These are phyloP conservation scores for Singerocomus inundabilis DNA, from an alignment of 1,284 basidiomycete genomes.

Conservation along the genomic window DNA sequence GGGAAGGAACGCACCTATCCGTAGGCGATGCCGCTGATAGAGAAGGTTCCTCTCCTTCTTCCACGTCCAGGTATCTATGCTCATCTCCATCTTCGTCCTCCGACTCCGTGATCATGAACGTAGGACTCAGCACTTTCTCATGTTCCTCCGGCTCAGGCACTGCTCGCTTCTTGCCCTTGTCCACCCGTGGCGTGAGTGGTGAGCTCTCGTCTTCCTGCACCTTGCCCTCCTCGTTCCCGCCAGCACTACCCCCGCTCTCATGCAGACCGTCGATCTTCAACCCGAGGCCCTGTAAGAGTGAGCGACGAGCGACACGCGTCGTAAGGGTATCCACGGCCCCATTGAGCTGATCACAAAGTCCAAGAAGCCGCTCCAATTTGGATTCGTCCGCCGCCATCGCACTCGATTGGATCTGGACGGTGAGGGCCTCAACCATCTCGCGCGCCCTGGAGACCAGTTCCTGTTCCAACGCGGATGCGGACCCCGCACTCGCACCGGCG, in stretches of 20 bases:
- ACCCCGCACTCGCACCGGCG: background rate
- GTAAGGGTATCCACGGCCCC: constrained; percentile 47
- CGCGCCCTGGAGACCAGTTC: constrained; percentile 50
- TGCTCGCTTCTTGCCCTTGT: constrained; percentile 74
- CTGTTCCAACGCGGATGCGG: background rate
- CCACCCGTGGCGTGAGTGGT: constrained; percentile 58
- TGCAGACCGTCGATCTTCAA: constrained; percentile 29
- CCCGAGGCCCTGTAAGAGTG: constrained; percentile 51
- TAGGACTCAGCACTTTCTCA: constrained; percentile 70
- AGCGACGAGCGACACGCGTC: constrained; percentile 28
- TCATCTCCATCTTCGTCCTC: constrained; percentile 59
- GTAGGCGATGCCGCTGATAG: constrained; percentile 47
- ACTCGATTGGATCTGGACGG: constrained; percentile 47
- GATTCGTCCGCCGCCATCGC: constrained; percentile 50
- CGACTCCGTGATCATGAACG: constrained; percentile 60
- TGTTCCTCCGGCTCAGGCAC: constrained; percentile 62
- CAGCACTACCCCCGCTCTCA: background rate
- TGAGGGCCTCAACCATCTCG: constrained; percentile 57
- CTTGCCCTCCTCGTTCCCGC: background rate
- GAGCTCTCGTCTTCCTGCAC: constrained; percentile 33
- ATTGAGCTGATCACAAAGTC: constrained; percentile 70
- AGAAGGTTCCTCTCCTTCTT: constrained; percentile 34
- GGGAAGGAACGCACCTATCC: constrained; percentile 48
- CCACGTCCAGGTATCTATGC: constrained; percentile 31
- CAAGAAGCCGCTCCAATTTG: constrained; percentile 64